These are phyloP conservation scores for Aspergillus taichungensis DNA, from an alignment of 495 filamentous ascomycete genomes.

Conservation along the genomic window DNA sequence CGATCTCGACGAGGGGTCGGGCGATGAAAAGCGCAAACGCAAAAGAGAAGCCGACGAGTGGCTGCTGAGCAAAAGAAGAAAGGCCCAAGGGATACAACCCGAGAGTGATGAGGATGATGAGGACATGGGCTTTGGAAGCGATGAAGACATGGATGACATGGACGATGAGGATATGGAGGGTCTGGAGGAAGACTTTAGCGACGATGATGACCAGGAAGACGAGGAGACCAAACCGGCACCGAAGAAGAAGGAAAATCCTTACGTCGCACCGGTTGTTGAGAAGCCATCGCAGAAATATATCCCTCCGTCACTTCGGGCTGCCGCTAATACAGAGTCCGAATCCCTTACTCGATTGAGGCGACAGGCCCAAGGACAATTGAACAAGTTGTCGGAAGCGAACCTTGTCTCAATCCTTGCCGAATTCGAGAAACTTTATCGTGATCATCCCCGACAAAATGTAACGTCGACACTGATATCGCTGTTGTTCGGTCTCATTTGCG, in stretches of 20 bases:
- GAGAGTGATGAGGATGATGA: conserved; percentile 24
- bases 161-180: conserved; percentile 17
- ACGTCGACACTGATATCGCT: conserved; percentile 68
- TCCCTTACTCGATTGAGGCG: conserved; percentile 59
- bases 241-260: conserved; percentile 53
- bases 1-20: conserved; percentile 50
- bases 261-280: conserved; percentile 44
- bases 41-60: conserved; percentile 48
- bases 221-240: conserved; percentile 18
- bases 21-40: conserved; percentile 41
- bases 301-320: conserved; percentile 72
- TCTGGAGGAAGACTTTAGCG: conserved; percentile 18
- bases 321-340: conserved; percentile 54
- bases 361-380: conserved; percentile 80
- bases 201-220: conserved; percentile 34
- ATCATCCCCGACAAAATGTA: conserved; percentile 73
- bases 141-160: conserved; percentile 14
- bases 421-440: conserved; percentile 72
- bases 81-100: conserved; percentile 41
- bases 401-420: conserved; percentile 71
- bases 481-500: conserved; percentile 64
- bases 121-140: conserved; percentile 13
- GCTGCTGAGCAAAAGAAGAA: conserved; percentile 58
- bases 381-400: conserved; percentile 86
- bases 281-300: conserved; percentile 60